Evolutionary conservation across 176 grass and related monocot species (phyloP), one percentile per base, ranked within the genome.

Genomic region (Carex littledalei): DNA sequence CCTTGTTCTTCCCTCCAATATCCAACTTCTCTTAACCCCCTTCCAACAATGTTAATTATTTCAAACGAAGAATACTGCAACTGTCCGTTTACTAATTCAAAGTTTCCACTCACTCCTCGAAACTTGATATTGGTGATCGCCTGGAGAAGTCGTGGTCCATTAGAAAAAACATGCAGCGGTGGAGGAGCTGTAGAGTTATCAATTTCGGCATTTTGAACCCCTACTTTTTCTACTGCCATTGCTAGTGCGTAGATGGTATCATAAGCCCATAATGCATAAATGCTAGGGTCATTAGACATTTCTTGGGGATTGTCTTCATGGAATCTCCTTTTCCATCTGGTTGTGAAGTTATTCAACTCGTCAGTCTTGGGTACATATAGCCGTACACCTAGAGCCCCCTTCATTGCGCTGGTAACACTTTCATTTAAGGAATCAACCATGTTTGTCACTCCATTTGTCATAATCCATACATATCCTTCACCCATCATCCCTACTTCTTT

Each of bases 211-310:
- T 12, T 8, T 70, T 65, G 83, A 31, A 37, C 24, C 18, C 65
- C 32, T 6, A 16, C 65, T 1, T 69, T 69, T 70, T 87, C 79
- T 0, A 85, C 91, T 2, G 92, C 90, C 43, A 47, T 32, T 6
- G 94, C 89, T 8, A 93, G 7, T 16, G 94, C 91, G 83, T 91
- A 93, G 0, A 88, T 82, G 17, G 91, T 89, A 67, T 97, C 91
- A 56, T 97, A 97, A 2, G 94, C 88, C 91, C 94, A 97, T 24
- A 97, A 14, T 0, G 85, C 91, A 86, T 91, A 88, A 80, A 83
- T 88, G 0, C 88, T 86, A 80, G 89, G 85, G 7, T 89, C 87
- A 58, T 85, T 54, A 13, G 58, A 63, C 1, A 86, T 20, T 0
- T 54, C 54, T 4, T 9, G 3, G 2, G 6, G 87, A 69, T 97